Conservation (phyloP, 2,329 filamentous ascomycete species). For the Cryoendolithus antarcticus region DNA sequence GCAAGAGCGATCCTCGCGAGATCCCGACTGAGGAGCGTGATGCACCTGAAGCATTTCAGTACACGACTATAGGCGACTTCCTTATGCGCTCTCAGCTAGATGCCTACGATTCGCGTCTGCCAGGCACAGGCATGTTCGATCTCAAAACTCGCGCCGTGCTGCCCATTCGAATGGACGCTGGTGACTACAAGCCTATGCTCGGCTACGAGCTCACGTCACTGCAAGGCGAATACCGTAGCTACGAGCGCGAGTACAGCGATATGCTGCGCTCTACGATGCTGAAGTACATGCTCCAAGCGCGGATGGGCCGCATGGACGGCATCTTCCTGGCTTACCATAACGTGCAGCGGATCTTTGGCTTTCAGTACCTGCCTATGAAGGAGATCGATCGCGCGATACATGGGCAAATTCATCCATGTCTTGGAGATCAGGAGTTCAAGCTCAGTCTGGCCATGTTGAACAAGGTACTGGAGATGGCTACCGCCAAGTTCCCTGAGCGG, state of each 20-base stretch:
- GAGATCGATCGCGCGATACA: slow-evolving; percentile 93
- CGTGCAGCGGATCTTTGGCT: slow-evolving; percentile 87
- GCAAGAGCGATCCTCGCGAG: slow-evolving; percentile 53
- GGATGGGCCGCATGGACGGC: slow-evolving; percentile 96
- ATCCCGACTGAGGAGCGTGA: slow-evolving; percentile 60
- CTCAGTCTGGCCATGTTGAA: slow-evolving; percentile 69
- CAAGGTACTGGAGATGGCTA: slow-evolving; percentile 63
- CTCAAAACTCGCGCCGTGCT: slow-evolving; percentile 89
- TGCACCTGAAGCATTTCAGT: slow-evolving; percentile 71
- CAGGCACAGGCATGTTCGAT: slow-evolving; percentile 89
- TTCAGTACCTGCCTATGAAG: slow-evolving; percentile 76
- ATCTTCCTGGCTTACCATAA: slow-evolving; percentile 98
- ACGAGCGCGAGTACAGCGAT: slow-evolving; percentile 89
- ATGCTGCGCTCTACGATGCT: slow-evolving; percentile 91
- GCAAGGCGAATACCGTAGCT: slow-evolving; percentile 76
- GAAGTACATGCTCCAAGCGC: slow-evolving; percentile 92
- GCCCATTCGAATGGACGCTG: slow-evolving; percentile 76
- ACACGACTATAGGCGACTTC: slow-evolving; percentile 74
- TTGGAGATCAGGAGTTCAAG: slow-evolving; percentile 80
- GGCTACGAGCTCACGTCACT: slow-evolving; percentile 76
- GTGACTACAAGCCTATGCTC: slow-evolving; percentile 57
- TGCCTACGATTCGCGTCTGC: slow-evolving; percentile 72
- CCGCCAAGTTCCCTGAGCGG: slow-evolving; percentile 58
- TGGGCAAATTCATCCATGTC: slow-evolving; percentile 49
- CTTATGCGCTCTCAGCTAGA: slow-evolving; percentile 93